Conservation (phyloP, 345 rosid species). For the Abelmoschus esculentus region DNA sequence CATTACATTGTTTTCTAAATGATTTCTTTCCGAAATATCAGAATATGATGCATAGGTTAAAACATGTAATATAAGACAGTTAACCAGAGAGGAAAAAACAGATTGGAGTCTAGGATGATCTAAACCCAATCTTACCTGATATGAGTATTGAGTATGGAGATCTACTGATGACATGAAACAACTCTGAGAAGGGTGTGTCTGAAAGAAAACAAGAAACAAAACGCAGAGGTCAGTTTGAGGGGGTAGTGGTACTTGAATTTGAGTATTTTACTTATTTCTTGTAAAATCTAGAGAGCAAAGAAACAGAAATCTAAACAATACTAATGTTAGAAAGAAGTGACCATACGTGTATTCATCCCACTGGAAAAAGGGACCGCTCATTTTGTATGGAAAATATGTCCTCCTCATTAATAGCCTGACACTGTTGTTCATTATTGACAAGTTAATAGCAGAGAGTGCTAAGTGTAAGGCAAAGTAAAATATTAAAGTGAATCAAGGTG, state of each 20-base stretch:
- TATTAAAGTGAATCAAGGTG: constrained; percentile 12
- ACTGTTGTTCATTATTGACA: constrained; percentile 59
- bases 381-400: constrained; percentile 77
- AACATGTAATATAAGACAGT: not conserved
- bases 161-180: constrained; percentile 93
- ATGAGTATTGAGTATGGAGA: constrained; percentile 85
- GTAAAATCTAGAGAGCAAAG: constrained; percentile 1
- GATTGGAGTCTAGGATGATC: not conserved
- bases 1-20: not conserved
- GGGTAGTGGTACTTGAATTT: not conserved
- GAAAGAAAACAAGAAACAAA: constrained; percentile 19
- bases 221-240: not conserved
- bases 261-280: not conserved
- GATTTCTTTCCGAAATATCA: not conserved
- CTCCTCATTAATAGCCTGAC: constrained; percentile 75
- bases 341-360: constrained; percentile 90
- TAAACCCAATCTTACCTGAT: constrained; percentile 38
- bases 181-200: constrained; percentile 95
- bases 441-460: constrained; percentile 6
- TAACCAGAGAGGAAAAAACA: not conserved
- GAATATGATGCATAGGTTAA: not conserved
- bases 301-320: constrained; percentile 16
- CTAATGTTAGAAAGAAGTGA: constrained; percentile 4
- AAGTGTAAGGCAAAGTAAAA: constrained; percentile 5
- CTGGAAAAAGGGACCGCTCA: constrained; percentile 60